Evolutionary conservation across 129 eudicot species (phyloP), one percentile per base, ranked within the genome.

Genomic region (Chrysanthemum seticuspe): DNA sequence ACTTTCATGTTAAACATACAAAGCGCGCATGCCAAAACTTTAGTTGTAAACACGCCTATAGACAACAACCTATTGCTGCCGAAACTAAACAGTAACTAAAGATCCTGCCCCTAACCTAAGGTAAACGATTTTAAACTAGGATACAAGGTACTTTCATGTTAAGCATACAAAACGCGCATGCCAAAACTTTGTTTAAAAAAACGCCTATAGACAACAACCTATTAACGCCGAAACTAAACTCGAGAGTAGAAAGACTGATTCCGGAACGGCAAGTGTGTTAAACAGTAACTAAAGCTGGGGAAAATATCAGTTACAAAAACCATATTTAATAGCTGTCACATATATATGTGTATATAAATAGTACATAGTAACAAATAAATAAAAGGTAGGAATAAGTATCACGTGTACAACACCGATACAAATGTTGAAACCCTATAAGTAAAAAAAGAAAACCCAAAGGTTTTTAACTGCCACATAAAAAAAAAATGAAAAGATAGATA

Each of bases 351-450:
- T 27, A 70, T 51, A 69, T 8, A 31, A 25, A 55, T 11, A 68
- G 70, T 7, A 74, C 21, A 62, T 11, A 50, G 40, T 6, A 59
- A 2, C 49, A 23, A 36, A 54, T 3, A 54, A 12, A 54, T 2
- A n/a, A 13, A 12, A 54, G 64, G 2, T 54, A 53, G 34, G n/a
- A 55, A 3, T 45, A 29, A 5, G 11, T 16, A 68, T 76, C 80
- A 76, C 56, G 40, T 76, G 80, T 68, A 68, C 29, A 68, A 40
- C 54, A 76, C 74, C 62, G 21, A 21, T 44, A 75, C 50, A 58
- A 21, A 44, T 51, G 51, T 53, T 65, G 54, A 60, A 75, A 56
- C 79, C 47, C 47, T 40, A 40, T 40, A 40, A 40, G 47, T 40
- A 5, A 40, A 40, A 40, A 40, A 36, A 7, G 2, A 5, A 40